A percentile compares a stretch with the other conserved stretches of the same genome.
phyloP scores from a whole-genome alignment of 805 yeast genomes.

The Hemisphaericaspora nanyangensis region DNA sequence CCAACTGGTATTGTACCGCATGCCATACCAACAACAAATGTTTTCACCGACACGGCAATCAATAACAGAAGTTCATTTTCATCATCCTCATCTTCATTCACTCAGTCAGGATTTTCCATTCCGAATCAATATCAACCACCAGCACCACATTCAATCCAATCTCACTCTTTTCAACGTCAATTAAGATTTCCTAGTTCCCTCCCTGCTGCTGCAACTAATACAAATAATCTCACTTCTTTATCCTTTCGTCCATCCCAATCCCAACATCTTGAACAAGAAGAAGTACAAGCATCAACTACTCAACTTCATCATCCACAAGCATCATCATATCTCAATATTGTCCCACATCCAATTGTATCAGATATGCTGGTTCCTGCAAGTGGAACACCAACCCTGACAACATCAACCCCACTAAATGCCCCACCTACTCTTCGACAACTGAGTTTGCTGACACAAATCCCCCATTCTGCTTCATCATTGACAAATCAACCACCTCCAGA shows the following conservation, averaged over 20 bases:
- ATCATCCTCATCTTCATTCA: slow-evolving; percentile 8
- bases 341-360: slow-evolving; percentile 1
- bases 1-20: slow-evolving; percentile 19
- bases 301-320: neutral
- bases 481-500: slow-evolving; percentile 3
- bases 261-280: neutral
- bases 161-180: slow-evolving; percentile 12
- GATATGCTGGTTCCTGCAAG: slow-evolving; percentile 4
- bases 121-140: slow-evolving; percentile 8
- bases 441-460: neutral
- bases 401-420: slow-evolving; percentile 5
- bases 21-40: slow-evolving; percentile 52
- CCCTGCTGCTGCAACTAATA: neutral
- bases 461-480: slow-evolving; percentile 6
- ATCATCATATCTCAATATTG: neutral
- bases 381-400: slow-evolving; percentile 4
- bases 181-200: slow-evolving; percentile 11
- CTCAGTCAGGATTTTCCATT: slow-evolving; percentile 5
- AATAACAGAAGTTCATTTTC: slow-evolving; percentile 7
- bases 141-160: slow-evolving; percentile 8
- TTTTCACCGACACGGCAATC: slow-evolving; percentile 46
- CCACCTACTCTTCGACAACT: neutral
- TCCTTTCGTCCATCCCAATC: neutral
- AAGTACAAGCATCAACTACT: no score
- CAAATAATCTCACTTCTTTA: neutral